These are phyloP conservation scores for Coemansia sp. DNA, from an alignment of 192 early-diverging fungal species.

Conservation along the genomic window DNA sequence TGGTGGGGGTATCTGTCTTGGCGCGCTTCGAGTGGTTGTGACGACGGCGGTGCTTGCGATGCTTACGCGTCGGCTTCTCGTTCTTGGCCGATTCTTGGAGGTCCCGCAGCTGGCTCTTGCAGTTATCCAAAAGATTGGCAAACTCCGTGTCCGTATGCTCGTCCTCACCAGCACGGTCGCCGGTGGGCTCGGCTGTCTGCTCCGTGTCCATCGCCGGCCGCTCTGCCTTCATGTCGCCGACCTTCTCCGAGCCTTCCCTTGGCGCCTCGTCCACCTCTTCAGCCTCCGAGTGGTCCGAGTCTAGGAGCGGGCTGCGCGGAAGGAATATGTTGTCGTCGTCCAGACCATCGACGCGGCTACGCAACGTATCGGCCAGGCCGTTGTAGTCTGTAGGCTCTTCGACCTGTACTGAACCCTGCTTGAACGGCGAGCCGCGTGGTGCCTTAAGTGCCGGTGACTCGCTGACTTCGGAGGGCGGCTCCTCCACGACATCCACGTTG, in stretches of 20 bases:
- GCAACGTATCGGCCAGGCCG: conserved; percentile 21
- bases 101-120: conserved; percentile 33
- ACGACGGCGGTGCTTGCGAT: conserved; percentile 13
- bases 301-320: conserved; percentile 18
- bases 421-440: conserved; percentile 1
- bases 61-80: background rate
- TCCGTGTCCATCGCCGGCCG: background rate
- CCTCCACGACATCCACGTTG: conserved; percentile 18
- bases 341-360: conserved; percentile 23
- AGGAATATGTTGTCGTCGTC: conserved; percentile 26
- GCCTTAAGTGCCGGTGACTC: background rate
- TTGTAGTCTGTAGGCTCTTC: conserved; percentile 39
- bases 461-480: background rate
- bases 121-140: conserved; percentile 19
- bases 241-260: too few species aligned
- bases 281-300: background rate
- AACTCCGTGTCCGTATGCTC: conserved; percentile 35
- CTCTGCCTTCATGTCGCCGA: background rate
- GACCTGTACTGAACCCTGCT: conserved; percentile 19
- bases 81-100: conserved; percentile 8
- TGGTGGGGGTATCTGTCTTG: background rate
- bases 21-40: background rate
- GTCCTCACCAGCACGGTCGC: background rate
- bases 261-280: background rate
- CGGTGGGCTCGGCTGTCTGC: background rate